Evolutionary conservation across 192 early-diverging fungal genomes (phyloP), one percentile per base, ranked within the genome.

Genomic region (Coemansia sp.): DNA sequence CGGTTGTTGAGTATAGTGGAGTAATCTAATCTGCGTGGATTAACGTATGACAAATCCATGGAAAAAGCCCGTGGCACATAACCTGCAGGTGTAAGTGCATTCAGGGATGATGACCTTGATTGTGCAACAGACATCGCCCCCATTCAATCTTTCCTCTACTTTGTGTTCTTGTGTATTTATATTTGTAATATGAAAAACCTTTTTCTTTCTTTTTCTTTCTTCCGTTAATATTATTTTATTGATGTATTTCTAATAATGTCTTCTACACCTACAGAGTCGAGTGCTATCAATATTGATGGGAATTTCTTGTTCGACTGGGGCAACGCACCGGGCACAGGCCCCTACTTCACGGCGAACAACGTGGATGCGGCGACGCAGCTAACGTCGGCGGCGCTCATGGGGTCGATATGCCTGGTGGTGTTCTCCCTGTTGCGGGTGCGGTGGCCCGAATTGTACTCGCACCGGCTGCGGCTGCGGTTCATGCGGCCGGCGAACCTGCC

Each of bases 391-490:
- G 77, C 75, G 13, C 51, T 77, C 11, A 65, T 84, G 74, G 83
- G 83, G 61, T 63, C 68, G 17, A 36, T 59, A 14, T 70, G 74
- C 54, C 51, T 84, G 1, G 0, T 80, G 0, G 67, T 80, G 17
- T 84, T 84, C 62, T 84, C 78, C 42, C 16, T 77, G 21, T 72
- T 84, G 40, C 77, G 83, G 9, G 56, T 70, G n/a, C 68, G 70
- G 21, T 80, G 74, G 74, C 83, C 83, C 13, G 78, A 79, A 48
- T 74, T 84, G 14, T 84, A 84, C 74, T 79, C 83, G 27, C 83
- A 78, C 60, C 75, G 83, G 19, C 67, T 79, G 41, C 78, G 83
- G 34, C 73, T 84, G 33, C 74, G 78, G n/a, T 61, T 68, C 33
- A 79, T 80, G 78, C 75, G 75, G 44, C 83, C 83, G 3, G 50